Conservation (phyloP, 2,329 filamentous ascomycete genomes). For the Orbilia ellipsospora region DNA sequence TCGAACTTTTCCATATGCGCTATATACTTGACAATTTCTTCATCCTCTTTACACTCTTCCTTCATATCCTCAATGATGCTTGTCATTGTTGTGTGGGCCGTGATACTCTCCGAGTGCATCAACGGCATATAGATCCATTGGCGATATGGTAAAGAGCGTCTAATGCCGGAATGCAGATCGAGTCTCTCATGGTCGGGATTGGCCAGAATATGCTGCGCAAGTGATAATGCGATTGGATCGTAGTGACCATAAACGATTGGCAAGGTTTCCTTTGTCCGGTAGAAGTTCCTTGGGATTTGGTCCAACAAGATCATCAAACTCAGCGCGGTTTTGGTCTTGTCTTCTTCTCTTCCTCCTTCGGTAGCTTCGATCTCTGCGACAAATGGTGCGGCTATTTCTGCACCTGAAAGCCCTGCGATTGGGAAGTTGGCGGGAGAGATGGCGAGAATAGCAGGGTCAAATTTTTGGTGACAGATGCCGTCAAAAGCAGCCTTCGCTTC, state of each 20-base stretch:
- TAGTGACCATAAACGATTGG: slow-evolving; percentile 68
- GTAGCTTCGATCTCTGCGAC: slow-evolving; percentile 38
- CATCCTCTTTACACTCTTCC: slow-evolving; percentile 59
- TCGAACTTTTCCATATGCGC: slow-evolving; percentile 62
- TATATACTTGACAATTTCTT: slow-evolving; percentile 61
- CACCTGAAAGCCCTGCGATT: slow-evolving; percentile 33
- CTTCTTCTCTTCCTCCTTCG: slow-evolving; percentile 21
- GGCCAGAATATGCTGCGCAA: slow-evolving; percentile 59
- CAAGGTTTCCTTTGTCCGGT: slow-evolving; percentile 65
- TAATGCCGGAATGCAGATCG: slow-evolving; percentile 60
- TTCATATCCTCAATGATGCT: slow-evolving; percentile 30
- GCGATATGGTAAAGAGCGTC: slow-evolving; percentile 61
- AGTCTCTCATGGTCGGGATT: slow-evolving; percentile 59
- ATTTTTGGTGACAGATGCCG: slow-evolving; percentile 29
- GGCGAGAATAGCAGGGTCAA: slow-evolving; percentile 24
- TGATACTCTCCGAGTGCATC: slow-evolving; percentile 69
- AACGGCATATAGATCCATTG: slow-evolving; percentile 72
- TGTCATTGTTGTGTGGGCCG: slow-evolving; percentile 64
- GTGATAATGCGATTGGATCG: slow-evolving; percentile 66
- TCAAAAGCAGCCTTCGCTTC: slow-evolving; percentile 40
- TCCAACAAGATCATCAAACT: slow-evolving; percentile 71
- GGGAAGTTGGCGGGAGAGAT: slow-evolving; percentile 42
- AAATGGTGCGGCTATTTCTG: slow-evolving; percentile 42
- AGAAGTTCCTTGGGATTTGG: slow-evolving; percentile 73
- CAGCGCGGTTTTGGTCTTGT: slow-evolving; percentile 60